Evolutionary conservation across 768 basidiomycete genomes (phyloP), one percentile per base, ranked within the genome.

Genomic region (Russula ochroleuca): DNA sequence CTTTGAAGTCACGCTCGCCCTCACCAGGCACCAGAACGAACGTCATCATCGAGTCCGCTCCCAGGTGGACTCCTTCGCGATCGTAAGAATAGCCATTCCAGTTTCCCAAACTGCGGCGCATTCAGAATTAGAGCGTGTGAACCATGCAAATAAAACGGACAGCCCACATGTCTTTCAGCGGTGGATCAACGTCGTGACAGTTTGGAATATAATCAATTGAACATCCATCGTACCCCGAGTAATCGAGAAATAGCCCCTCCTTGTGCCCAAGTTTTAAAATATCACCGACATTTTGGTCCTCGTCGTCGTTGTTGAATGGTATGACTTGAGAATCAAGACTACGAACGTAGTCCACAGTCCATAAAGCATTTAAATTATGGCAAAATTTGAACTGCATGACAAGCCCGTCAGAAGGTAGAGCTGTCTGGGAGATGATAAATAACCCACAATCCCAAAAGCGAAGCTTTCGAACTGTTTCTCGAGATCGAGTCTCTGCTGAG

Each of bases 391-490:
- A 66, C 67, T 68, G 28, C 3, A 38, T 11, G 35, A 11, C 5
- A 51, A 40, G 8, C 4, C 21, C 7, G 21, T 54, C 54, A 57
- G 45, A 33, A 47, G 10, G 15, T 31, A 25, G 40, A 2, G 19
- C 21, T 11, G 55, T 11, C 5, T 17, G 37, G 33, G 61, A 13
- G 2, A 33, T 2, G 14, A 19, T 15, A 21, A 45, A 9, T 11
- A 69, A 52, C 59, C 43, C 7, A 71, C 70, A 3, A 69, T 57
- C 5, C 70, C 70, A 23, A 63, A 47, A 1, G 70, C 70, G 55
- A 71, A 71, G n/a, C 19, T 60, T 43, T 69, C 40, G 54, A 71
- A 68, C 28, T 71, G 70, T 25, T 52, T 57, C 9, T 66, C 62
- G 1, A 47, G 14, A 28, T 71, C 62, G 6, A 68, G 54, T 25